Conservation (phyloP, 352 stramenopile genomes). For the Phytophthora capsici region DNA sequence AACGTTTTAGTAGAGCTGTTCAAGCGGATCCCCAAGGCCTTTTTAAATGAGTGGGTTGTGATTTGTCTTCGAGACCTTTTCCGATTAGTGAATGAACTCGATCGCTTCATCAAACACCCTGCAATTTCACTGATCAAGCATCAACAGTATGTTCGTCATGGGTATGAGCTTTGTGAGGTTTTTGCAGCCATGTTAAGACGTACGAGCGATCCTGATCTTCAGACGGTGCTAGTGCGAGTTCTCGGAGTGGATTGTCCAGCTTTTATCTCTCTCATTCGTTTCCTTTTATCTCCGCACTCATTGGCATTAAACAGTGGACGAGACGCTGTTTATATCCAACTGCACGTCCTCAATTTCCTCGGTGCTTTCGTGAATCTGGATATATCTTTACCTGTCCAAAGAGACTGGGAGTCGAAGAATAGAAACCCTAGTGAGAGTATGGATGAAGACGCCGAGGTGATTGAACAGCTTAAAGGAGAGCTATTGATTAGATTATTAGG, state of each 20-base stretch:
- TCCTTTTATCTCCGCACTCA: slow-evolving; percentile 15
- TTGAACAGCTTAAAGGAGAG: slow-evolving; percentile 68
- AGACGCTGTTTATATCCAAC: slow-evolving; percentile 25
- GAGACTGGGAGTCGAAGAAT: slow-evolving; percentile 27
- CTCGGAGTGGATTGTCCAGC: slow-evolving; percentile 35
- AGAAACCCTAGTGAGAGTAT: slow-evolving; percentile 4
- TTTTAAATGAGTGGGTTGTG: slow-evolving; percentile 65
- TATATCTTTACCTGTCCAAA: slow-evolving; percentile 31
- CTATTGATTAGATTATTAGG: slow-evolving; percentile 55
- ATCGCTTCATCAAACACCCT: slow-evolving; percentile 28
- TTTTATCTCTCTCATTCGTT: slow-evolving; percentile 37
- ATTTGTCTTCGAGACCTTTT: slow-evolving; percentile 59
- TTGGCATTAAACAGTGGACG: slow-evolving; percentile 4
- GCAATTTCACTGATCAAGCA: not conserved
- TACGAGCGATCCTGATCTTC: slow-evolving; percentile 49
- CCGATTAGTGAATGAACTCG: slow-evolving; percentile 38
- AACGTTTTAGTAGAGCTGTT: slow-evolving; percentile 40
- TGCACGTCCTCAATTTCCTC: slow-evolving; percentile 42
- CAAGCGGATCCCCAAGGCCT: slow-evolving; percentile 42
- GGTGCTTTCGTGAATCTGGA: slow-evolving; percentile 49
- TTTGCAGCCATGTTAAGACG: slow-evolving; percentile 47
- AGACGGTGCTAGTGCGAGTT: slow-evolving; percentile 45
- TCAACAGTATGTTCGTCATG: slow-evolving; percentile 10
- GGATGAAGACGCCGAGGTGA: slow-evolving; percentile 48
- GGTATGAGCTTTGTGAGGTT: slow-evolving; percentile 40